These are phyloP conservation scores for Sonneratia alba DNA, from an alignment of 345 rosid genomes.

Conservation along the genomic window DNA sequence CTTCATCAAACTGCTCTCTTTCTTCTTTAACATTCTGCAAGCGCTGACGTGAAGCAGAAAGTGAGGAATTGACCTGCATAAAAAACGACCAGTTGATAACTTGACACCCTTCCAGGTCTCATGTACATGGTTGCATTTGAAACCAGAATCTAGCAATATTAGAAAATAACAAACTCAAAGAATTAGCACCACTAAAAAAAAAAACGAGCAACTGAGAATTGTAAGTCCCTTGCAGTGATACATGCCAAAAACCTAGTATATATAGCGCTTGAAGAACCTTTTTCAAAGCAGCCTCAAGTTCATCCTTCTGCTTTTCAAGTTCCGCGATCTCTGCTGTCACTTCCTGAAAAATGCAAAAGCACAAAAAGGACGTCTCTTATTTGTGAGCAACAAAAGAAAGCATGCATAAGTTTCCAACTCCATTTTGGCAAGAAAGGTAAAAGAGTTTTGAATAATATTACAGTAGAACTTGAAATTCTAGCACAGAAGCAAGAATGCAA, in stretches of 20 bases:
- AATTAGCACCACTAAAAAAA: background rate
- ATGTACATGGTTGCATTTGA: background rate
- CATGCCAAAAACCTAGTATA: background rate
- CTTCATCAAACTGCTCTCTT: slow-evolving; percentile 86
- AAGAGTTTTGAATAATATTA: background rate
- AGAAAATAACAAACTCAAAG: background rate
- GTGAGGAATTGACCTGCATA: slow-evolving; percentile 55
- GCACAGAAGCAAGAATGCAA: background rate
- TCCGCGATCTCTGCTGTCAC: slow-evolving; percentile 41
- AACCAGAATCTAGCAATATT: background rate
- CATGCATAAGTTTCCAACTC: background rate
- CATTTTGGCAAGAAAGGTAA: background rate
- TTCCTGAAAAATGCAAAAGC: slow-evolving; percentile 37
- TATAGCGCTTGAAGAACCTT: slow-evolving; percentile 23
- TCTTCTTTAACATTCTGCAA: slow-evolving; percentile 77
- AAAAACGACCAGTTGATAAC: background rate
- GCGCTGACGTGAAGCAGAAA: slow-evolving; percentile 48
- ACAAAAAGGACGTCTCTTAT: no score
- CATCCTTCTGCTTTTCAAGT: slow-evolving; percentile 59
- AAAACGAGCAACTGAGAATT: background rate
- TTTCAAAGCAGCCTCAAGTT: slow-evolving; percentile 69
- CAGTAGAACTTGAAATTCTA: background rate
- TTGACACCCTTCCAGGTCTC: background rate
- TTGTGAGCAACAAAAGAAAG: background rate
- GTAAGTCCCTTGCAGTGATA: background rate